Base-by-base conservation (phyloP, 176 grass and related monocot species). In the Zoysia japonica region DNA sequence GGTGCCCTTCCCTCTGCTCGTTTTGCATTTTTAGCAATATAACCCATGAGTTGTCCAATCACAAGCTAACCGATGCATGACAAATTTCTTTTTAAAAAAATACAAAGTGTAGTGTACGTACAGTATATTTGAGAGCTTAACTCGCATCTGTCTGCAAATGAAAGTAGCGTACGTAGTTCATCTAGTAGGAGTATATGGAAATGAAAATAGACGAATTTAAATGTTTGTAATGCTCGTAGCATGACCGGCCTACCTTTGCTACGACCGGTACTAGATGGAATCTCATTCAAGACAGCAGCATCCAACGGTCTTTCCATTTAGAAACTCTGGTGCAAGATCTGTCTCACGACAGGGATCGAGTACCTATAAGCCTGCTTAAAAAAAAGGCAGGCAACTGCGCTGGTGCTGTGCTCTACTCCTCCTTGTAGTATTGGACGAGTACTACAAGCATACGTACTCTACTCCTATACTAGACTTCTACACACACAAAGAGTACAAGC, bases 221-320 rank as follows among this genome's bases (percentile, higher is more conserved):
- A 37, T 71, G 69, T 55, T 40, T 14, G 9, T 6, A 9, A 28
- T 28, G 28, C 0, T 28, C 7, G 19, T 55, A 12, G 40, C 44
- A 9, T 8, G 78, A 11, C 28, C 53, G 11, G 64, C 41, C 68
- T 63, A 60, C 28, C 2, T 37, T 54, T 48, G 41, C 5, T 16
- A 39, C 20, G 36, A 2, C 51, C 37, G 36, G 54, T 70, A 12
- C 2, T 7, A 61, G 53, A 61, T 38, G 48, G 65, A 51, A 84
- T 69, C 39, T 78, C 75, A 78, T 78, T 61, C 61, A 79, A 65
- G 49, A 16, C 11, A 77, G 44, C 45, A 71, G 47, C 82, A 71
- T 71, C 47, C 60, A 40, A 57, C 44, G 43, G 38, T 61, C 9
- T 78, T 78, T 82, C 51, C 13, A 70, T 75, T 80, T 75, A 75